Base-by-base conservation (phyloP, 352 stramenopile genomes). In the Globisporangium alternatum region DNA sequence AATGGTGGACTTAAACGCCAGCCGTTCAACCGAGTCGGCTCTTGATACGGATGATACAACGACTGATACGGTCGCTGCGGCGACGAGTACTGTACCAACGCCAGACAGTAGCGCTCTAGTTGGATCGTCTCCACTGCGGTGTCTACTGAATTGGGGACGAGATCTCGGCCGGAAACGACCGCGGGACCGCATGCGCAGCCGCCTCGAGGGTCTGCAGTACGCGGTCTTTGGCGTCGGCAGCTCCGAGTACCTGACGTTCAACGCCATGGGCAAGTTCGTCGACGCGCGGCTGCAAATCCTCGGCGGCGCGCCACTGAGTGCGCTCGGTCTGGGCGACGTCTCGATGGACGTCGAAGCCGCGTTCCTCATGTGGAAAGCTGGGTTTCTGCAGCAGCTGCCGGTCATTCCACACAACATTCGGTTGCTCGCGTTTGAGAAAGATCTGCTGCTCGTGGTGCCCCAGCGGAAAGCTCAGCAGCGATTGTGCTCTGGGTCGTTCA, bases 151-250 rank as follows among this genome's bases (percentile, higher is more conserved):
- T 7, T 67, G 62, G 62, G 39, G 54, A 1, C 45, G 35, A 30
- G 62, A 58, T 12, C 15, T 48, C 17, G 33, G 43, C 22, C 15
- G 49, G 49, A 59, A 65, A 56, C 54, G 30, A 17, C 21, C 21
- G 19, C 35, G 35, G 0, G 22, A 15, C 45, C 48, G 30, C 22
- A 30, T 22, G 10, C 45, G 39, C 9, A 39, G 5, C n/a, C 33
- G 43, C 17, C 69, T 92, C 31, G 37, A 69, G 12, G 77, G 72
- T 21, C 62, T 97, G 57, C 71, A 97, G 47, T 99, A 88, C 71
- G 81, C 89, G 9, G 95, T 99, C 0, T 99, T 99, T 88, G 96
- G 95, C 41, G 79, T 99, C 4, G 97, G 96, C 5, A 98, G 98
- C 72, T 94, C 74, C 6, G 80, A 96, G 65, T 99, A 99, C 66